Evolutionary conservation across 805 yeast species (phyloP), one percentile per base, ranked within the genome.

Genomic region (Helenozyma rhizophorensis): DNA sequence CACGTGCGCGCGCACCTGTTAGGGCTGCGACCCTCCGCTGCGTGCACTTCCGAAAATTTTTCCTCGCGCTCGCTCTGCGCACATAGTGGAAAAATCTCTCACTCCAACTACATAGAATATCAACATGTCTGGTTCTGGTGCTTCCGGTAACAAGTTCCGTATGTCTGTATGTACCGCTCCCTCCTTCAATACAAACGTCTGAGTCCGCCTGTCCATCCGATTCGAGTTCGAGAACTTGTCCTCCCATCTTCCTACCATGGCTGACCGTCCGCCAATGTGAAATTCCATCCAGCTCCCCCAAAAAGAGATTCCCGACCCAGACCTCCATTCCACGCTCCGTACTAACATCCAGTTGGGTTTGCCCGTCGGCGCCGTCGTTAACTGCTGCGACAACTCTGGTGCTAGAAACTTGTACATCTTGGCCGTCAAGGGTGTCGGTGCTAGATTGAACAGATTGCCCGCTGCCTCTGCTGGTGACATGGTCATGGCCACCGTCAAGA

Each of bases 381-480:
- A 94, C 89, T 93, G 99, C 80, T 89, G 94, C 75, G 99, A 93
- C 74, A 93, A 93, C 96, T 78, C 94, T 62, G 99, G 99, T 80
- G 99, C 98, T 65, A 89, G 97, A 80, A 90, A 89, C 86, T 83
- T 93, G 65, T 86, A 88, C 83, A 80, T 93, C 77, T 74, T 93
- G 67, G 90, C 99, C 77, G 99, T 93, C 68, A 93, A 90, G 80
- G 97, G 97, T 67, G 71, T 78, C 68, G 98, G 98, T 82, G 97
- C 98, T 59, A 89, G 97, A 83, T 83, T 93, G 70, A 94, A 90
- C 90, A 93, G 98, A 83, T 83, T 93, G 62, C 99, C 99, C 72
- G 98, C 98, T 65, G 98, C 97, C 60, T 88, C 97, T 63, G 90
- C 93, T 60, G 99, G 99, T 80, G 99, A 94, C 76, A 87, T 87